phyloP scores from a whole-genome alignment of 2,329 filamentous ascomycete genomes.

The Fusarium sublunatum region DNA sequence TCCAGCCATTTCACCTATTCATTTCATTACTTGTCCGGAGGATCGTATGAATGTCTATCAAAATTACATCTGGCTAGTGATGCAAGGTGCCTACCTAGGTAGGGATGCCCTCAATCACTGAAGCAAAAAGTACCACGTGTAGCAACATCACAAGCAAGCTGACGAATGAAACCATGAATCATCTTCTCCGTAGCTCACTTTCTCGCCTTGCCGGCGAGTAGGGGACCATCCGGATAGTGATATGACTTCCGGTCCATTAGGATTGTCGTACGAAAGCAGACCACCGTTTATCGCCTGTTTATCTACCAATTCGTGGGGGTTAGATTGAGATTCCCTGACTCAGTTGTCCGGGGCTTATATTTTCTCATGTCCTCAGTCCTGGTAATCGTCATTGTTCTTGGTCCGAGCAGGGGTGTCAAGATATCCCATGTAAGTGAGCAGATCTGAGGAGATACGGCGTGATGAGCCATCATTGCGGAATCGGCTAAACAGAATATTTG shows the following conservation, averaged over 20 bases:
- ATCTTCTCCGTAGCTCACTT: slow-evolving; percentile 10
- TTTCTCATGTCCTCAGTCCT: slow-evolving; percentile 3
- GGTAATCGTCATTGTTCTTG: neutral
- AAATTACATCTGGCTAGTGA: too few species aligned
- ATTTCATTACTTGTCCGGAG: too few species aligned
- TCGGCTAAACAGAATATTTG: too few species aligned
- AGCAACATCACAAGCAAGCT: too few species aligned
- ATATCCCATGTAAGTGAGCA: slow-evolving; percentile 12
- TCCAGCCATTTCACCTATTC: too few species aligned
- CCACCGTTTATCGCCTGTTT: slow-evolving; percentile 15
- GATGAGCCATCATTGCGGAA: neutral
- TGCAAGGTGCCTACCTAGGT: too few species aligned
- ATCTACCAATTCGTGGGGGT: neutral
- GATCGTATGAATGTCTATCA: too few species aligned
- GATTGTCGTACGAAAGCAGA: slow-evolving; percentile 4
- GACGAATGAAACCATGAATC: too few species aligned
- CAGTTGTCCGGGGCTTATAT: slow-evolving; percentile 4
- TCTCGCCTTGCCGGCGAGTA: slow-evolving; percentile 14
- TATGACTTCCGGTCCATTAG: slow-evolving; percentile 21
- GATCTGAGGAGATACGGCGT: neutral
- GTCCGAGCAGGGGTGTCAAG: slow-evolving; percentile 1
- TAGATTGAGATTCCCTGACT: slow-evolving; percentile 1
- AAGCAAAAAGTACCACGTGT: too few species aligned
- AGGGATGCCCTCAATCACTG: too few species aligned
- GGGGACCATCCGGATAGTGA: slow-evolving; percentile 13